These are phyloP conservation scores for Eutrema heterophyllum DNA, from an alignment of 345 rosid genomes.

Conservation along the genomic window DNA sequence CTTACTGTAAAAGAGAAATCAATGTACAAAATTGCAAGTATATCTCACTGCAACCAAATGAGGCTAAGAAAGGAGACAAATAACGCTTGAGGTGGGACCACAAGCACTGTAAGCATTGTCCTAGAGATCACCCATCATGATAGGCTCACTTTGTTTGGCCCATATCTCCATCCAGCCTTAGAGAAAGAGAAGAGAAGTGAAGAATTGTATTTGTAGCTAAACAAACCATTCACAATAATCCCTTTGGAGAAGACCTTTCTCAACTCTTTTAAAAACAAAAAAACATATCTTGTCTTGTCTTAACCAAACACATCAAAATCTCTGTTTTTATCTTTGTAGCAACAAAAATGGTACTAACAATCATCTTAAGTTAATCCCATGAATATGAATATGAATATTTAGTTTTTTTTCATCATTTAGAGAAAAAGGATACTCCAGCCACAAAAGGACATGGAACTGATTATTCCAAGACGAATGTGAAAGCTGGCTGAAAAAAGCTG, in stretches of 20 bases:
- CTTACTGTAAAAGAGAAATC: too few species aligned
- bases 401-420: not conserved
- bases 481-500: slow-evolving; percentile 5
- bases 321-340: not conserved
- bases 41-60: slow-evolving; percentile 15
- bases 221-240: not conserved
- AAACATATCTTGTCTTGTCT: slow-evolving; percentile 10
- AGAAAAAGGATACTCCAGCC: not conserved
- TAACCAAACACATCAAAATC: slow-evolving; percentile 6
- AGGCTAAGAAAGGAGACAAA: slow-evolving; percentile 21
- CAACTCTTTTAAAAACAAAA: not conserved
- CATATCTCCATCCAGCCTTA: slow-evolving; percentile 25
- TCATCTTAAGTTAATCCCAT: not conserved
- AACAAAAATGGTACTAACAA: not conserved
- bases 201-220: not conserved
- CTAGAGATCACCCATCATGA: slow-evolving; percentile 29
- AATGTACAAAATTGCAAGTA: too few species aligned
- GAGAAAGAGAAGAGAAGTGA: not conserved
- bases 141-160: slow-evolving; percentile 29
- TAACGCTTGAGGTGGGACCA: slow-evolving; percentile 18
- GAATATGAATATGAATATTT: not conserved
- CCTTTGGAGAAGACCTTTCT: not conserved
- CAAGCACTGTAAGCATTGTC: slow-evolving; percentile 22
- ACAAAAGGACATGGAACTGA: slow-evolving; percentile 21
- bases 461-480: slow-evolving; percentile 24